Conservation (phyloP, 495 filamentous ascomycete genomes). For the Filosporella fistucella region DNA sequence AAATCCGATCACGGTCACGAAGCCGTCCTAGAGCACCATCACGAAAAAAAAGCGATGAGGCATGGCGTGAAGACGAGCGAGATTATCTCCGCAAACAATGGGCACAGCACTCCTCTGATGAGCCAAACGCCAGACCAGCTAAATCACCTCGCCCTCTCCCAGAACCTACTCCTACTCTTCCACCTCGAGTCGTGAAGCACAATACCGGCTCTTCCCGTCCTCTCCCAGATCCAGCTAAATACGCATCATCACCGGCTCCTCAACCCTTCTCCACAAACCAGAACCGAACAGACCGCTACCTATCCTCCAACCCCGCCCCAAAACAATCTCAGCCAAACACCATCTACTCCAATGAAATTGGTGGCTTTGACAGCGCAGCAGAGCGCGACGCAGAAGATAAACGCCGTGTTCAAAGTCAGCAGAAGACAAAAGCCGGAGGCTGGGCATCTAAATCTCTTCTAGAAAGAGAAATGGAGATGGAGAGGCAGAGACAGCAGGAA, state of each 20-base stretch:
- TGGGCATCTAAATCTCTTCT: slow-evolving; percentile 80
- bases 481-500: slow-evolving; percentile 86
- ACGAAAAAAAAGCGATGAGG: slow-evolving; percentile 41
- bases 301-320: slow-evolving; percentile 36
- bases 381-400: slow-evolving; percentile 69
- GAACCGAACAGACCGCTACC: slow-evolving; percentile 39
- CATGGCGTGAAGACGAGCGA: slow-evolving; percentile 70
- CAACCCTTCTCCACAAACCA: slow-evolving; percentile 24
- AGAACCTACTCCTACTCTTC: slow-evolving; percentile 15
- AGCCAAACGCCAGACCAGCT: slow-evolving; percentile 28
- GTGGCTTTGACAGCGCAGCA: slow-evolving; percentile 37
- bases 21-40: slow-evolving; percentile 37
- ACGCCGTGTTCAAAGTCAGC: slow-evolving; percentile 56
- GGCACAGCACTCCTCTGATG: slow-evolving; percentile 44
- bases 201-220: slow-evolving; percentile 34
- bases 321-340: slow-evolving; percentile 25
- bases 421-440: slow-evolving; percentile 67
- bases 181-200: slow-evolving; percentile 19
- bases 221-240: slow-evolving; percentile 46
- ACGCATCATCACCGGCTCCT: slow-evolving; percentile 20
- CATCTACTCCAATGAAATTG: slow-evolving; percentile 55
- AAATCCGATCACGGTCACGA: slow-evolving; percentile 32
- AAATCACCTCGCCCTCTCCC: slow-evolving; percentile 30
- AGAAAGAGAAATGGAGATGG: slow-evolving; percentile 93
- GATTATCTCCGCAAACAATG: slow-evolving; percentile 69